These are phyloP conservation scores for Suhomyces prunicola DNA, from an alignment of 805 yeast genomes.

Conservation along the genomic window DNA sequence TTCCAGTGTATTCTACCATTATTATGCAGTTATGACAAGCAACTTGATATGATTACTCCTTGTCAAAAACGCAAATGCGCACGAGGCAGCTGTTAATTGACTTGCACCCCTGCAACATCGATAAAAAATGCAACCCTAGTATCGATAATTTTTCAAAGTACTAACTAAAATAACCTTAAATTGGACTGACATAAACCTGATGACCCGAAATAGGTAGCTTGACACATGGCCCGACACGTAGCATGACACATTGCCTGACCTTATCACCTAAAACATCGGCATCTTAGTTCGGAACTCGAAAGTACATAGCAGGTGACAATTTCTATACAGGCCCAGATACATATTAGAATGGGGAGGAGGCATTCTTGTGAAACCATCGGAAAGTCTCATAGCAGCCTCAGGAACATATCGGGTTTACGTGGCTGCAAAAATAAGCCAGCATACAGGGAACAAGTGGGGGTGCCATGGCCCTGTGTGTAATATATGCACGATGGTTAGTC, in stretches of 20 bases:
- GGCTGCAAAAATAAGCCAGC: not conserved
- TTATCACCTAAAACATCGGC: not conserved
- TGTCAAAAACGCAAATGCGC: not conserved
- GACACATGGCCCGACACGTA: not conserved
- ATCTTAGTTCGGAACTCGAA: not conserved
- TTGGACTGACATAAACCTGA: not conserved
- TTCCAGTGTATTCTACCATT: not conserved
- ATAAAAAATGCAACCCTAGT: not conserved
- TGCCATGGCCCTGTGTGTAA: not conserved
- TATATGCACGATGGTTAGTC: not conserved
- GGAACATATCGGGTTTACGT: not conserved
- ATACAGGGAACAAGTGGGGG: not conserved
- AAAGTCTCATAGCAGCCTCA: not conserved
- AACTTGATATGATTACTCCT: not conserved
- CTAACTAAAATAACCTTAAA: not conserved
- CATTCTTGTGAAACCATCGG: not conserved
- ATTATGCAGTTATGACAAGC: not conserved
- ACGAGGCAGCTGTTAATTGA: not conserved
- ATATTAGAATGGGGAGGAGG: not conserved
- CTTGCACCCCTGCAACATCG: not conserved
- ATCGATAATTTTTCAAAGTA: not conserved
- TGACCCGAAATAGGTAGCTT: not conserved
- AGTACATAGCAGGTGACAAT: not conserved
- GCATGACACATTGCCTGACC: not conserved
- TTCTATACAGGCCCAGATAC: not conserved